These are phyloP conservation scores for Daedaleopsis nitida DNA, from an alignment of 768 basidiomycete genomes.

Conservation along the genomic window DNA sequence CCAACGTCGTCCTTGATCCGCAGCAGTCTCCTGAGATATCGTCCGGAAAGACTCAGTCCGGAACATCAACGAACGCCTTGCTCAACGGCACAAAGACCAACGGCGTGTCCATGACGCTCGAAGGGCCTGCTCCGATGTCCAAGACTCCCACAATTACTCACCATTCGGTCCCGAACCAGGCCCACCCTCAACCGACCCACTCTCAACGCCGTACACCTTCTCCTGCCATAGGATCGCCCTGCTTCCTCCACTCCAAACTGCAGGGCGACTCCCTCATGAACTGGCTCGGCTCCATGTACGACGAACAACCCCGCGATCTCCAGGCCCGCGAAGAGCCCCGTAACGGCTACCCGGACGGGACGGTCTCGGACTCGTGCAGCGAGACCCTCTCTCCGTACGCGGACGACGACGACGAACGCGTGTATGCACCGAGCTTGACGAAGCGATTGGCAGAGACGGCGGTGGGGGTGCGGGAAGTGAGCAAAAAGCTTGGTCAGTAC, in stretches of 20 bases:
- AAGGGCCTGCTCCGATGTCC: constrained; percentile 11
- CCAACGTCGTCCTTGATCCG: constrained; percentile 39
- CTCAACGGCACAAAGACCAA: constrained; percentile 19
- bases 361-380: constrained; percentile 24
- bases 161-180: constrained; percentile 10
- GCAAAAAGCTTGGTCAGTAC: constrained; percentile 89
- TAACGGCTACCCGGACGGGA: constrained; percentile 25
- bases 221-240: constrained; percentile 60
- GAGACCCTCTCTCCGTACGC: constrained; percentile 18
- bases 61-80: constrained; percentile 7
- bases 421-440: constrained; percentile 77
- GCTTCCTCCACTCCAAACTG: constrained; percentile 91
- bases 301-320: constrained; percentile 12
- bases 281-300: constrained; percentile 48
- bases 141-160: constrained; percentile 20
- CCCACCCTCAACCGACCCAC: constrained; percentile 9
- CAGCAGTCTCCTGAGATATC: constrained; percentile 31
- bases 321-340: constrained; percentile 11
- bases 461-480: constrained; percentile 96
- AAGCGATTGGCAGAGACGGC: constrained; percentile 96
- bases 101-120: constrained; percentile 17
- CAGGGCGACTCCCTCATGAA: constrained; percentile 81
- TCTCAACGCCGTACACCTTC: constrained; percentile 16
- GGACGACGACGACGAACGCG: constrained; percentile 60
- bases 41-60: constrained; percentile 1